phyloP scores from a whole-genome alignment of 2,329 filamentous ascomycete genomes.

The Macroventuria anomochaeta region DNA sequence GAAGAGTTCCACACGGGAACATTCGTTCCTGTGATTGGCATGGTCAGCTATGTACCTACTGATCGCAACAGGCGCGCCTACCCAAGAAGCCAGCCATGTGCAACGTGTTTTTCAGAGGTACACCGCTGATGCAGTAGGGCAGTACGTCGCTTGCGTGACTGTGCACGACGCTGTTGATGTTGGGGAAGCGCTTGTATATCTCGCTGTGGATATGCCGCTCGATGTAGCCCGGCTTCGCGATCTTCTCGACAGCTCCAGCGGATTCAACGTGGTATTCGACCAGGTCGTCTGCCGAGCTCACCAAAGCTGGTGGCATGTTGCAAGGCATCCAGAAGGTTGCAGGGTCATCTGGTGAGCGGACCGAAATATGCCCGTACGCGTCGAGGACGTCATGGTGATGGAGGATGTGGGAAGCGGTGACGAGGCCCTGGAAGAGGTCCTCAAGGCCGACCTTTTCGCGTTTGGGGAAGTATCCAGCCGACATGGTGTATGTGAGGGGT shows the following conservation, averaged over 20 bases:
- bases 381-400: slow-evolving; percentile 60
- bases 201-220: slow-evolving; percentile 56
- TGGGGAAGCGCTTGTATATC: slow-evolving; percentile 54
- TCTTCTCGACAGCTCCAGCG: slow-evolving; percentile 46
- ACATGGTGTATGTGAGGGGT: slow-evolving; percentile 31
- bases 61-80: slow-evolving; percentile 16
- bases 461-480: slow-evolving; percentile 47
- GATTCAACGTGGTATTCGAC: slow-evolving; percentile 55
- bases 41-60: not conserved
- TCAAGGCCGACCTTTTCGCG: slow-evolving; percentile 48
- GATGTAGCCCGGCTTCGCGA: slow-evolving; percentile 44
- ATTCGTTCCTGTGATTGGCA: slow-evolving; percentile 31
- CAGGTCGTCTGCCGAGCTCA: slow-evolving; percentile 51
- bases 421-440: slow-evolving; percentile 49
- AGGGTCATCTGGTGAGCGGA: slow-evolving; percentile 57
- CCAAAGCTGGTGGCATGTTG: slow-evolving; percentile 53
- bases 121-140: slow-evolving; percentile 51
- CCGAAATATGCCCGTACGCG: slow-evolving; percentile 62
- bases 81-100: slow-evolving; percentile 56
- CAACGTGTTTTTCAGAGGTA: slow-evolving; percentile 47
- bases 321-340: slow-evolving; percentile 56
- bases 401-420: slow-evolving; percentile 60
- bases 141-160: slow-evolving; percentile 52
- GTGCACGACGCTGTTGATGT: slow-evolving; percentile 54
- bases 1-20: slow-evolving; percentile 48